Conservation (phyloP, 208 protist genomes). For the Leishmania gerbilli region DNA sequence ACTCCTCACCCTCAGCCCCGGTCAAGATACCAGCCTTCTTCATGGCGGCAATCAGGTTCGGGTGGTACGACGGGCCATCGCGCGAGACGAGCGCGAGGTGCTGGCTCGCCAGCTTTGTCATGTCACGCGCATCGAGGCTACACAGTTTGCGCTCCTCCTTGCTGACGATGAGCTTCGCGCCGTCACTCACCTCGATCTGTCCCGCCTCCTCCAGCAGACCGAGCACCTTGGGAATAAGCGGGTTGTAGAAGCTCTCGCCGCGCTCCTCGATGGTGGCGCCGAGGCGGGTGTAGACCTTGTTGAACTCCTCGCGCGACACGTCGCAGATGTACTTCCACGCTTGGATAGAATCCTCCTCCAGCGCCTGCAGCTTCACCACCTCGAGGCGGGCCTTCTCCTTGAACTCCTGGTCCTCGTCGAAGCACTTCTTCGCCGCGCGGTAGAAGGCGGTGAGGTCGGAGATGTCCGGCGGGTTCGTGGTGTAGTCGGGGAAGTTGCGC, state of each 20-base stretch:
- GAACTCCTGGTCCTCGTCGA: slow-evolving; percentile 95
- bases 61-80: slow-evolving; percentile 62
- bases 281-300: slow-evolving; percentile 93
- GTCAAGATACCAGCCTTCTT: slow-evolving; percentile 69
- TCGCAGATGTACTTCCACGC: slow-evolving; percentile 94
- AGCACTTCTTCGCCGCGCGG: slow-evolving; percentile 93
- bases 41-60: slow-evolving; percentile 84
- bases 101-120: slow-evolving; percentile 80
- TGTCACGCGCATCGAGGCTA: slow-evolving; percentile 76
- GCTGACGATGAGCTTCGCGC: slow-evolving; percentile 87
- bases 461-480: slow-evolving; percentile 89
- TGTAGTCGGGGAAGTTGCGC: slow-evolving; percentile 91
- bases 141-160: slow-evolving; percentile 65
- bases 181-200: slow-evolving; percentile 81
- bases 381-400: slow-evolving; percentile 89
- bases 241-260: slow-evolving; percentile 98
- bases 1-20: slow-evolving; percentile 74
- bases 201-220: slow-evolving; percentile 77
- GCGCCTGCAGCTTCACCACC: slow-evolving; percentile 92
- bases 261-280: slow-evolving; percentile 84
- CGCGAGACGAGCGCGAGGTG: slow-evolving; percentile 65
- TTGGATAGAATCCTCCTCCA: slow-evolving; percentile 78
- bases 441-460: slow-evolving; percentile 95
- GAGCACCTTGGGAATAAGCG: slow-evolving; percentile 88
- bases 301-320: slow-evolving; percentile 93